A percentile compares a stretch with the other conserved stretches of the same genome.
Evolutionary conservation across 306 rosid genomes (phyloP).

Genomic region (Citrullus colocynthis): DNA sequence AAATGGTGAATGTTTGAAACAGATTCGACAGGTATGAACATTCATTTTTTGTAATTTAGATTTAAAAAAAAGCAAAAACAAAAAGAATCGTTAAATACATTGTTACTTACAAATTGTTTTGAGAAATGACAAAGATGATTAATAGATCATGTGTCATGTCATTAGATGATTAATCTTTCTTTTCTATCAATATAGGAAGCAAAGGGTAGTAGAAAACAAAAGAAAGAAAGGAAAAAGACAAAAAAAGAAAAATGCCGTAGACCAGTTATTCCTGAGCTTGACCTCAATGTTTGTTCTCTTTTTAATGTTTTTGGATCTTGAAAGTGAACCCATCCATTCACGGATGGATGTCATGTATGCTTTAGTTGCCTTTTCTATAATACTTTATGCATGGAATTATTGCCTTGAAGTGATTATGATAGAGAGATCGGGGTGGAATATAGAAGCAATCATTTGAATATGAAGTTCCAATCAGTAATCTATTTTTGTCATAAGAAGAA

Average conservation of each 20-base stretch:
- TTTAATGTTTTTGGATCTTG: not conserved
- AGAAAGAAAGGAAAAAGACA: not conserved
- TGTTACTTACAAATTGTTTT: not conserved
- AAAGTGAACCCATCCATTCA: not conserved
- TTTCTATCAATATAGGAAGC: not conserved
- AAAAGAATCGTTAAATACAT: not conserved
- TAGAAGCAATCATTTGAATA: not conserved
- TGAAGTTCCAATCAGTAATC: not conserved
- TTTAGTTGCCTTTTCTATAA: not conserved
- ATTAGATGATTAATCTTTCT: not conserved
- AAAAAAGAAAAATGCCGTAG: not conserved
- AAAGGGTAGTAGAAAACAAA: not conserved
- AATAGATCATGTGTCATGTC: not conserved
- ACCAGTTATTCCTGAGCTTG: not conserved
- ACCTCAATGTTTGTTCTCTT: not conserved
- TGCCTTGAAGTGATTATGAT: not conserved
- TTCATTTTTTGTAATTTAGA: not conserved
- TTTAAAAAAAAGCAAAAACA: not conserved
- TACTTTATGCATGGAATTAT: not conserved
- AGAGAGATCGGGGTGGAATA: not conserved
- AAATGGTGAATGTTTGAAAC: slow-evolving; percentile 94
- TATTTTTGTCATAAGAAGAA: not conserved
- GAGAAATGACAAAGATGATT: not conserved
- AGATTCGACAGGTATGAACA: slow-evolving; percentile 65
- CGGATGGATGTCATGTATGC: not conserved